phyloP scores from a whole-genome alignment of 2,329 filamentous ascomycete species.

The Aspergillus eucalypticola region DNA sequence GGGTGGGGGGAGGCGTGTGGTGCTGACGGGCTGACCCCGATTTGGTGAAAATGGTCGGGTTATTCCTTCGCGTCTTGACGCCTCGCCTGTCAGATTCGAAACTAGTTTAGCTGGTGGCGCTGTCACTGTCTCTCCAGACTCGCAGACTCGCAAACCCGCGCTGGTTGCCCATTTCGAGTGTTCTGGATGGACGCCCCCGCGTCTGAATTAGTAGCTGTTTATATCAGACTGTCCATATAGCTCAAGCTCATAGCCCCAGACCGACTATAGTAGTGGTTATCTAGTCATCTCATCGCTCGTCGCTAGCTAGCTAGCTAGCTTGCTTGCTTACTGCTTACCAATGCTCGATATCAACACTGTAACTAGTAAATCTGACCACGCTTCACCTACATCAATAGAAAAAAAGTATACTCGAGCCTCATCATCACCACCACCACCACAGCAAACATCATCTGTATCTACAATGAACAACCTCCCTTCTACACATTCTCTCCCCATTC shows the following conservation, averaged over 20 bases:
- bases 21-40: conserved; percentile 5
- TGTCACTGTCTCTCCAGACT: not conserved
- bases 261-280: too few species aligned
- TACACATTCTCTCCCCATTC: not conserved
- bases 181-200: not conserved
- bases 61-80: not conserved
- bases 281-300: too few species aligned
- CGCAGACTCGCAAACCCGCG: not conserved
- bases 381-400: too few species aligned
- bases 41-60: not conserved
- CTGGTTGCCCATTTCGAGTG: not conserved
- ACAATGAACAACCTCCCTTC: not conserved
- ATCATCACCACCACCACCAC: not conserved
- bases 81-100: not conserved
- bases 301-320: too few species aligned
- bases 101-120: not conserved
- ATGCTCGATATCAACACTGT: too few species aligned
- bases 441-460: not conserved
- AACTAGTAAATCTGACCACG: too few species aligned
- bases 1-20: not conserved
- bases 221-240: too few species aligned
- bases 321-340: too few species aligned
- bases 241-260: too few species aligned
- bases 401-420: not conserved
- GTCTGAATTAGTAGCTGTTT: too few species aligned